phyloP scores from a whole-genome alignment of 2,329 filamentous ascomycete genomes.

The Aspergillus chevalieri region DNA sequence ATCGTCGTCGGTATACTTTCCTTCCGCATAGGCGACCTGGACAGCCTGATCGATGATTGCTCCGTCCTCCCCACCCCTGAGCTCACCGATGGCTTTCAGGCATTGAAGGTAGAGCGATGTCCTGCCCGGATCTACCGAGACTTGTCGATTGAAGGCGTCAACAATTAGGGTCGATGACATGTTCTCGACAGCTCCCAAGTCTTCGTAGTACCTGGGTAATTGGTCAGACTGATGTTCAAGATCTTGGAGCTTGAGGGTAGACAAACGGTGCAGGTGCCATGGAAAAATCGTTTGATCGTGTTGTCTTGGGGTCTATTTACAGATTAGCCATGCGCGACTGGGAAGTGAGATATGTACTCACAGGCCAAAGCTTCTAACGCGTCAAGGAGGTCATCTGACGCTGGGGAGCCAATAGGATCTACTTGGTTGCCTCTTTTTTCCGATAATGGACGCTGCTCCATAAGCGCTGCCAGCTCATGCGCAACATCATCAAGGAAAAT shows the following conservation, averaged over 20 bases:
- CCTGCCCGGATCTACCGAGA: slow-evolving; percentile 48
- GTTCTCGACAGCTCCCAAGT: slow-evolving; percentile 56
- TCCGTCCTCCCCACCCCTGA: slow-evolving; percentile 44
- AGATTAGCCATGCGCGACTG: slow-evolving; percentile 8
- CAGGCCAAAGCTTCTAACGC: slow-evolving; percentile 30
- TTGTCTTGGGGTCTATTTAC: slow-evolving; percentile 23
- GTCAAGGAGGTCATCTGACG: slow-evolving; percentile 34
- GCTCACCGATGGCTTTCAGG: slow-evolving; percentile 53
- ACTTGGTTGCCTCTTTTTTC: slow-evolving; percentile 31
- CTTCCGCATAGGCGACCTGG: slow-evolving; percentile 52
- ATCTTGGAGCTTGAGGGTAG: background rate
- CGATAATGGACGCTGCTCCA: slow-evolving; percentile 38
- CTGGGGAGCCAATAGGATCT: slow-evolving; percentile 28
- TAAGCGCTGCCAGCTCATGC: slow-evolving; percentile 51
- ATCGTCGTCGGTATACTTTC: slow-evolving; percentile 52
- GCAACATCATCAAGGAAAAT: slow-evolving; percentile 56
- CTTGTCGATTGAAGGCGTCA: slow-evolving; percentile 59
- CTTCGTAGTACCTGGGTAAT: slow-evolving; percentile 48
- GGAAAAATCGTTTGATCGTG: slow-evolving; percentile 22
- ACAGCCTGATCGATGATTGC: slow-evolving; percentile 54
- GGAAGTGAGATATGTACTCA: slow-evolving; percentile 14
- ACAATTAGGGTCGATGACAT: slow-evolving; percentile 57
- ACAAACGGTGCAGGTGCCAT: slow-evolving; percentile 30
- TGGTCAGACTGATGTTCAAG: background rate
- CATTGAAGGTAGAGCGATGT: slow-evolving; percentile 60